Conservation (phyloP, 2,329 filamentous ascomycete genomes). For the Diaporthe batatas region DNA sequence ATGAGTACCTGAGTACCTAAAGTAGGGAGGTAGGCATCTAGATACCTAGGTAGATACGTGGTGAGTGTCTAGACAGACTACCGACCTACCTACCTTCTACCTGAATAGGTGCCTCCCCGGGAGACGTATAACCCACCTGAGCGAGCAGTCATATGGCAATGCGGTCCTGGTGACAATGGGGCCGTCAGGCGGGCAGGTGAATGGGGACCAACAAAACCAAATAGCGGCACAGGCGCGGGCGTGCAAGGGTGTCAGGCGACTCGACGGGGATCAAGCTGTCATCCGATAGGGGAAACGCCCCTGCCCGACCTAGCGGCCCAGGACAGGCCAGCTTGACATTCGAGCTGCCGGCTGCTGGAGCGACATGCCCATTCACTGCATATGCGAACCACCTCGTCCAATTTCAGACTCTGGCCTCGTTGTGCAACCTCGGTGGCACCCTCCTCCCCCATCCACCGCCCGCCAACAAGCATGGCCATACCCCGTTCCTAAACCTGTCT, state of each 20-base stretch:
- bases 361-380: constrained; percentile 19
- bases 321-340: constrained; percentile 34
- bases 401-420: constrained; percentile 32
- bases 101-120: neutral
- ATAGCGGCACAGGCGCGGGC: neutral
- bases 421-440: constrained; percentile 26
- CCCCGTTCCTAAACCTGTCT: constrained; percentile 32
- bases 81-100: too few species aligned
- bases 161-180: constrained; percentile 1
- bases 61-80: neutral
- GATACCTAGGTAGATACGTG: too few species aligned
- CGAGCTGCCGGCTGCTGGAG: constrained; percentile 25
- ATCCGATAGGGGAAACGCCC: constrained; percentile 27
- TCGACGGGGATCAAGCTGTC: constrained; percentile 25
- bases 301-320: constrained; percentile 14
- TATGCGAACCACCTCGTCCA: constrained; percentile 27
- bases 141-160: neutral
- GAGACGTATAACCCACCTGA: neutral
- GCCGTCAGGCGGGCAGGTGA: constrained; percentile 14
- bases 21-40: too few species aligned
- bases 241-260: constrained; percentile 25
- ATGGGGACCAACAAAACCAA: neutral
- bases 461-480: constrained; percentile 41
- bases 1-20: too few species aligned
- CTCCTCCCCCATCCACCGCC: constrained; percentile 6